These are phyloP conservation scores for Brettanomyces custersianus DNA, from an alignment of 805 yeast species.

Conservation along the genomic window DNA sequence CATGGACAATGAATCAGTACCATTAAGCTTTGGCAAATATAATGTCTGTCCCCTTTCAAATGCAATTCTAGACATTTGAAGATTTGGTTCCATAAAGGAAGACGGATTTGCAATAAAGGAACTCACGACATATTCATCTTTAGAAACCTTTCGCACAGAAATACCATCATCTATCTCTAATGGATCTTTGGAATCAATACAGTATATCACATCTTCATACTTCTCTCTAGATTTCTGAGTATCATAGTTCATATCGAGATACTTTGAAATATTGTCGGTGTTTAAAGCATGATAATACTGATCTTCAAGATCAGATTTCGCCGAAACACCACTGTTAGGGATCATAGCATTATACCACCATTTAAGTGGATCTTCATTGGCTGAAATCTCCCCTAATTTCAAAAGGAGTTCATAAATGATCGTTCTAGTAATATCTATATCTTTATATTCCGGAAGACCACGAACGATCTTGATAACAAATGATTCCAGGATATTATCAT, in stretches of 20 bases:
- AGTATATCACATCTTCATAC: constrained; percentile 46
- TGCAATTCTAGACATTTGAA: constrained; percentile 43
- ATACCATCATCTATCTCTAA: constrained; percentile 94
- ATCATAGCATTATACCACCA: constrained; percentile 39
- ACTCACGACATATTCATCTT: constrained; percentile 35
- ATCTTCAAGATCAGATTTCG: constrained; percentile 34
- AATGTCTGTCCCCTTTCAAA: constrained; percentile 53
- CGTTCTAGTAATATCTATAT: constrained; percentile 41
- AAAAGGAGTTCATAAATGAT: constrained; percentile 43
- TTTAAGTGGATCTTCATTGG: constrained; percentile 38
- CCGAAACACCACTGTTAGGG: constrained; percentile 35
- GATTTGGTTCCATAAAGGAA: constrained; percentile 40
- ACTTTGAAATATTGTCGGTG: constrained; percentile 10
- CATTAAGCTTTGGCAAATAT: constrained; percentile 49
- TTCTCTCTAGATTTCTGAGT: constrained; percentile 24
- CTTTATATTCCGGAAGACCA: constrained; percentile 20
- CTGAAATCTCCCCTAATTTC: constrained; percentile 20
- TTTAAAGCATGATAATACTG: constrained; percentile 28
- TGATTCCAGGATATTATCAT: constrained; percentile 40
- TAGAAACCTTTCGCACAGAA: constrained; percentile 34
- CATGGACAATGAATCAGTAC: constrained; percentile 46
- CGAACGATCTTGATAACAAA: constrained; percentile 33
- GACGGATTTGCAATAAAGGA: constrained; percentile 87
- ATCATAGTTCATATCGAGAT: constrained; percentile 13
- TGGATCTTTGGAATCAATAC: constrained; percentile 75